Percentiles rank a stretch among this genome's conserved stretches.
Conservation (phyloP, 2,329 filamentous ascomycete genomes). For the Thermomyces lanuginosus region DNA sequence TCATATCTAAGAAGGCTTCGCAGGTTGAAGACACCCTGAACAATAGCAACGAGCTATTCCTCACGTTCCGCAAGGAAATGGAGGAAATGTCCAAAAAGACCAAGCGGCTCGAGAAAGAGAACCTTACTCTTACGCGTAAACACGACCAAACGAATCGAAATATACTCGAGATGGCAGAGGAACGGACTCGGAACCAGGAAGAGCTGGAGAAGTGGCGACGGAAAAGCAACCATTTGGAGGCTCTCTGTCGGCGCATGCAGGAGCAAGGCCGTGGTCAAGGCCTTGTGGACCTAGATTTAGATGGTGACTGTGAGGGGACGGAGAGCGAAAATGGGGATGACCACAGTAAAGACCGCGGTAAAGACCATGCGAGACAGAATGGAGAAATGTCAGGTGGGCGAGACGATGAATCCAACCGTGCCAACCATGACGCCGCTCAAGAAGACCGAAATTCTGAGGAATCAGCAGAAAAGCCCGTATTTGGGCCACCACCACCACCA, state of each 20-base stretch:
- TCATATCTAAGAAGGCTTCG: constrained; percentile 7
- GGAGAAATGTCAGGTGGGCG: constrained; percentile 41
- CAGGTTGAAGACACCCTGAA: constrained; percentile 98
- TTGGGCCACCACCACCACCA: constrained; percentile 36
- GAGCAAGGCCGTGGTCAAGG: constrained; percentile 72
- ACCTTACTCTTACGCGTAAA: constrained; percentile 76
- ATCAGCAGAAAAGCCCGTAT: constrained; percentile 26
- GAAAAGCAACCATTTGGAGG: constrained; percentile 81
- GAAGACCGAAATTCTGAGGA: constrained; percentile 12
- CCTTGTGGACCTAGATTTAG: constrained; percentile 40
- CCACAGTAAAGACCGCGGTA: constrained; percentile 43
- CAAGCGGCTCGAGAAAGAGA: constrained; percentile 91
- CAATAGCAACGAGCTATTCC: constrained; percentile 92
- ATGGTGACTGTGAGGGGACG: constrained; percentile 34
- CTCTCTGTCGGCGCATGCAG: constrained; percentile 92
- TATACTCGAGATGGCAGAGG: constrained; percentile 93
- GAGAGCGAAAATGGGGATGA: constrained; percentile 39
- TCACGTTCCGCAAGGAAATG: constrained; percentile 97
- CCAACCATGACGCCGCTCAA: constrained; percentile 13
- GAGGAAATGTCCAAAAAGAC: constrained; percentile 99
- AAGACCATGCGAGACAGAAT: constrained; percentile 47
- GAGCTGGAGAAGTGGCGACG: constrained; percentile 65
- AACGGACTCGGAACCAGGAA: constrained; percentile 59
- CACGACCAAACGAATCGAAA: constrained; percentile 88
- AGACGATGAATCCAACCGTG: constrained; percentile 31